Base-by-base conservation (phyloP, 176 grass and related monocot genomes). In the Rhynchospora breviuscula region DNA sequence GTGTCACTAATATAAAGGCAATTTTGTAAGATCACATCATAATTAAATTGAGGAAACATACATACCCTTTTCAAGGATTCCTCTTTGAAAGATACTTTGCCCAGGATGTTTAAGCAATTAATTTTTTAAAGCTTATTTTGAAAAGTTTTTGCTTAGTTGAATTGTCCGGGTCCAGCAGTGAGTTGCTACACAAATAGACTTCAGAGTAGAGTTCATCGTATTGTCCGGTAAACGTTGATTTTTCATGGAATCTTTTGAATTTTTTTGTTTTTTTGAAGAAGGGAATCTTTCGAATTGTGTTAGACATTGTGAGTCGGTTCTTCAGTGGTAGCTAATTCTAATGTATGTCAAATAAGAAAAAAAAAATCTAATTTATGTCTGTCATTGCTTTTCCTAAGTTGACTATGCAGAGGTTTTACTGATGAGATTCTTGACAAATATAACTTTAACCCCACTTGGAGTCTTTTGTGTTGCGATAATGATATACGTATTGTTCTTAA, bases 181-280 rank as follows among this genome's bases (percentile, higher is more conserved):
- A 47, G 72, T 76, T 54, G 70, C 48, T 76, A 53, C 72, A 54
- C 49, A 53, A 53, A 53, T 12, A 69, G 7, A 18, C 22, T 15
- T 10, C 25, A 14, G 13, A 75, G 48, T 26, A 8, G 15, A 14
- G 14, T 14, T 26, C 47, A 53, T n/a, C 0, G 21, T 10, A 75
- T 53, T 53, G 47, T 75, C 52, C 51, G 71, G 45, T 75, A 75
- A 23, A 72, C 10, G 51, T 77, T 48, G 72, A 77, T 56, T 56
- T 13, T 26, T 47, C 11, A 76, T 54, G 0, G 21, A 49, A 15
- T 76, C 2, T 56, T 57, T 57, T 78, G 7, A 56, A 78, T 56
- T 17, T 78, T 33, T 6, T 57, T 31, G 31, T 8, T 4, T 40
- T 2, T 40, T 40, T 29, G 26, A 29, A 29, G 35, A 40, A 40